Conservation (phyloP, 2,329 filamentous ascomycete species). For the Trichophyton benhamiae region DNA sequence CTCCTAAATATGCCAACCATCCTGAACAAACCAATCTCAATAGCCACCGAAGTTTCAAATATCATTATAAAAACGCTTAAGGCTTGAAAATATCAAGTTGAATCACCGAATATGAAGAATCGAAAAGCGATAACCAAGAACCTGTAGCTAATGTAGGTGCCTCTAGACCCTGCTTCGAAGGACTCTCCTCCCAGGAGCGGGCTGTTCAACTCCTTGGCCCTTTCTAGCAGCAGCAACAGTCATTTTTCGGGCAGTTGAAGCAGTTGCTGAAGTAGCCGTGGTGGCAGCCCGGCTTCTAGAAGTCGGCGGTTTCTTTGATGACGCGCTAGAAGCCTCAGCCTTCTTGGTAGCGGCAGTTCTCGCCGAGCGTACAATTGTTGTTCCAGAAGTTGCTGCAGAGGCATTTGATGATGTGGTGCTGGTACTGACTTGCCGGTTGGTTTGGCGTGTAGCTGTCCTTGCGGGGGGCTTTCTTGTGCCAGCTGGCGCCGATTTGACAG, state of each 20-base stretch:
- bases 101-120: background rate
- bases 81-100: background rate
- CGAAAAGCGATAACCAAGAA: background rate
- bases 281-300: constrained; percentile 17
- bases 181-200: constrained; percentile 26
- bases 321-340: constrained; percentile 13
- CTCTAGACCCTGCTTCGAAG: constrained; percentile 27
- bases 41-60: background rate
- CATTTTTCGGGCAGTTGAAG: constrained; percentile 26
- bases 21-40: background rate
- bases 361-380: constrained; percentile 25
- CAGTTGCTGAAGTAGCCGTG: constrained; percentile 23
- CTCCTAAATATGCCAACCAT: background rate
- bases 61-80: background rate
- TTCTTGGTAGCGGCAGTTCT: constrained; percentile 22
- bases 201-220: constrained; percentile 22
- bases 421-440: constrained; percentile 24
- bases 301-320: constrained; percentile 5
- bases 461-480: constrained; percentile 22
- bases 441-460: constrained; percentile 29
- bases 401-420: constrained; percentile 24
- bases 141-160: background rate
- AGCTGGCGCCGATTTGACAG: constrained; percentile 15
- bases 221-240: constrained; percentile 24
- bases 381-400: constrained; percentile 29